A percentile compares a stretch with the other conserved stretches of the same genome.
These are phyloP conservation scores for Dryas integrifolia DNA, from an alignment of 331 rosid species.

Conservation along the genomic window DNA sequence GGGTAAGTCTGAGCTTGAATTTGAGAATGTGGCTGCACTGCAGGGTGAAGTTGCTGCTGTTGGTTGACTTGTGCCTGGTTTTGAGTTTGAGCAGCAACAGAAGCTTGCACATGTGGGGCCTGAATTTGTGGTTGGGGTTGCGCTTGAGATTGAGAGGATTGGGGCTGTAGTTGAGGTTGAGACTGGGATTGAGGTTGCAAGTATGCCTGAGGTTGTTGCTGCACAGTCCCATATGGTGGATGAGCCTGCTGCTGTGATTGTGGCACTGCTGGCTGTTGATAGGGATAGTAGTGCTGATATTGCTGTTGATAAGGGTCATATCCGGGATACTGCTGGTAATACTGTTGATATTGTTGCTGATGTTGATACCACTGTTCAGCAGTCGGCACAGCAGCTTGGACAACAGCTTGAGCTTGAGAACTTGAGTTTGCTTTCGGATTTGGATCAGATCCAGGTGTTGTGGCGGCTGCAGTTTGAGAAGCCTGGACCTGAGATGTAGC, in stretches of 20 bases:
- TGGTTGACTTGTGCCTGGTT: slow-evolving; percentile 55
- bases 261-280: slow-evolving; percentile 61
- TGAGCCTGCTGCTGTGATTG: slow-evolving; percentile 67
- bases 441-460: slow-evolving; percentile 55
- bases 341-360: slow-evolving; percentile 89
- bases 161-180: slow-evolving; percentile 41
- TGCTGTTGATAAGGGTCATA: slow-evolving; percentile 89
- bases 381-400: slow-evolving; percentile 49
- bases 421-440: slow-evolving; percentile 47
- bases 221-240: slow-evolving; percentile 41
- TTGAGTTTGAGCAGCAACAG: slow-evolving; percentile 50
- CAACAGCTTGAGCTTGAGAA: slow-evolving; percentile 63
- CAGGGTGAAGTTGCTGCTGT: slow-evolving; percentile 51
- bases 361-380: slow-evolving; percentile 89
- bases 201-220: slow-evolving; percentile 34
- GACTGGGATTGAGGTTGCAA: slow-evolving; percentile 37
- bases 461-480: slow-evolving; percentile 50
- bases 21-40: slow-evolving; percentile 33
- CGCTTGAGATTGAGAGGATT: slow-evolving; percentile 35
- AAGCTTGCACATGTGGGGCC: slow-evolving; percentile 45
- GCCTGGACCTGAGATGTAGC: slow-evolving; percentile 49
- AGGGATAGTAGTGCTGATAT: slow-evolving; percentile 80
- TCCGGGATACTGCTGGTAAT: slow-evolving; percentile 89
- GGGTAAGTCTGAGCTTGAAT: slow-evolving; percentile 35
- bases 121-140: slow-evolving; percentile 37